Evolutionary conservation across 2,329 filamentous ascomycete species (phyloP).

Genomic region (Cladosporium sp.): DNA sequence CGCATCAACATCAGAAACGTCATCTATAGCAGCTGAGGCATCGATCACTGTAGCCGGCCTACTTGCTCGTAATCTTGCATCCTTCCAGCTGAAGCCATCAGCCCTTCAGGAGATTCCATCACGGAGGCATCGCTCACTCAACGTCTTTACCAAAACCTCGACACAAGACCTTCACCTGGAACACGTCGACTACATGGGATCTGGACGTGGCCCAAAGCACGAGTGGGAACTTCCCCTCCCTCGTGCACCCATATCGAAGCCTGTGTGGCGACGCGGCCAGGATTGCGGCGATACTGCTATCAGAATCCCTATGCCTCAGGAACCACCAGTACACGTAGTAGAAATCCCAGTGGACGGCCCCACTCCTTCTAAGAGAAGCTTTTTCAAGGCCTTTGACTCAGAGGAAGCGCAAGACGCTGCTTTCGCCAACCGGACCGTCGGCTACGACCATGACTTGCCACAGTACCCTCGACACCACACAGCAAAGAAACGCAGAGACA

Average conservation of each 20-base stretch:
- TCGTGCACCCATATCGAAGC: background rate
- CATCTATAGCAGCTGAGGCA: background rate
- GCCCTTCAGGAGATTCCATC: background rate
- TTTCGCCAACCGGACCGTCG: background rate
- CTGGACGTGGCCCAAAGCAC: background rate
- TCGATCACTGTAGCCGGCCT: background rate
- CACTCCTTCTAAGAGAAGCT: background rate
- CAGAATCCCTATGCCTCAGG: conserved; percentile 4
- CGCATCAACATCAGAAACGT: background rate
- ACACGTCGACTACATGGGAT: background rate
- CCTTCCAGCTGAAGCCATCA: background rate
- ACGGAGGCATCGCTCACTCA: background rate
- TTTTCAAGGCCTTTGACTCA: conserved; percentile 10
- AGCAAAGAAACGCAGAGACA: conserved; percentile 19
- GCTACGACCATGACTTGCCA: conserved; percentile 16
- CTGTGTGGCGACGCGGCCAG: conserved; percentile 13
- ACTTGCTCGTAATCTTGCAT: background rate
- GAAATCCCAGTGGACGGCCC: background rate
- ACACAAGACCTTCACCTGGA: background rate
- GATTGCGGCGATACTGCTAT: conserved; percentile 12
- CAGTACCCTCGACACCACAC: background rate
- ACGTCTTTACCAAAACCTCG: background rate
- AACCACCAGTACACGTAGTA: background rate
- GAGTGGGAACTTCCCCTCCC: conserved; percentile 6
- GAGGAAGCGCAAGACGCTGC: conserved; percentile 15